Evolutionary conservation across 345 rosid genomes (phyloP), one percentile per base, ranked within the genome.

Genomic region (Linum tenue): DNA sequence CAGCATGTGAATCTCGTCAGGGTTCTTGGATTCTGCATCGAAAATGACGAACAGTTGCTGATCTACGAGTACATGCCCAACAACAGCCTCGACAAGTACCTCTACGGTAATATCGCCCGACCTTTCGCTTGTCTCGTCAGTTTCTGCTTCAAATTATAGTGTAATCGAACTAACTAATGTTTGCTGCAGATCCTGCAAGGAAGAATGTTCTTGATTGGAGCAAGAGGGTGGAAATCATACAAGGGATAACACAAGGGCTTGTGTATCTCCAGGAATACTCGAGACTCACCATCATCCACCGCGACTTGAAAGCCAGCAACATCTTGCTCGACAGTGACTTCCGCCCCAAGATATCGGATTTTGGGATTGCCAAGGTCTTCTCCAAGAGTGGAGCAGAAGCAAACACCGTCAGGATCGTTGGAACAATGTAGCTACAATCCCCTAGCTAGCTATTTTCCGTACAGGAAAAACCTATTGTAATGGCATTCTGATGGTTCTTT

Each of bases 1-100:
- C 64, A 62, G 11, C 64, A 62, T 62, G 50, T 62, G 7, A 62
- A 62, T 39, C 50, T 62, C 7, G 50, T 62, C 35, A 38, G 64
- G n/a, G 64, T 62, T 40, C 41, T 62, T 14, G 64, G 64, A 39
- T 62, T 38, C 50, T 62, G 64, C 51, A 39, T 22, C 3, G 64
- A 62, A 5, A 39, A 31, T n/a, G 64, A 62, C 1, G 64, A 62
- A 35, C 11, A 62, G 50, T 9, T 62, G 64, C 64, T 62, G n/a
- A 62, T 62, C 64, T 62, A 62, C 10, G 64, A 62, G 50, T 62
- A 38, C 64, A 62, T 62, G 64, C 22, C 64, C 14, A 62, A 62
- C 50, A 62, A 62, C 15, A 62, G 50, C 64, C 42, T 62, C 31
- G 64, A 62, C 42, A 16, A n/a, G 8, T 62, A 62, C 50, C 64